Evolutionary conservation across 257 asterid species (phyloP), one percentile per base, ranked within the genome.

Genomic region (Fraxinus cuspidata): DNA sequence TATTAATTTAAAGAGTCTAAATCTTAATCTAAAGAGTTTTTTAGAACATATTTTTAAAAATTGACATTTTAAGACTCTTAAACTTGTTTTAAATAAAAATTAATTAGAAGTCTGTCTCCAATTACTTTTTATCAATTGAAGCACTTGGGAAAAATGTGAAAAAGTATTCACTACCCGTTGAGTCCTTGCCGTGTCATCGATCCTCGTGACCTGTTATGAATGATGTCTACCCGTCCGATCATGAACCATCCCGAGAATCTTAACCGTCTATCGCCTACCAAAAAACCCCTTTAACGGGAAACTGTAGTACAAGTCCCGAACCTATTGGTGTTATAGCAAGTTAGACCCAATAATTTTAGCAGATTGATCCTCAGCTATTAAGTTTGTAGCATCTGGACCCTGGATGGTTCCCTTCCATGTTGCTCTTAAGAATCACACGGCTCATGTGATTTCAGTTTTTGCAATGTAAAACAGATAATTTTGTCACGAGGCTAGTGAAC

Each of bases 121-220:
- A 37, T 37, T 37, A 7, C 42, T 37, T 37, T 37, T 37, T 37
- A 8, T 5, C 42, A 37, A 37, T 37, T 37, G 8, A 37, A 37
- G 11, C 42, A 37, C 42, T 37, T 37, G 13, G 49, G 16, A 11
- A 42, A 42, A 10, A 10, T 2, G 15, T 38, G 44, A 38, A 34
- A 34, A 34, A 9, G 47, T 2, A 9, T 40, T 40, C 49, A 42
- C 1, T 12, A 2, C 49, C 49, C 49, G 16, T 42, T 35, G 13
- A 13, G 42, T 38, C 7, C 28, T 40, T 37, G 34, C 80, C 89
- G 80, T 71, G 82, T 81, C 86, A 80, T 15, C 71, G 40, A 78
- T 83, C 86, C 83, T 42, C 16, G 80, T 80, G 71, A 73, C 5
- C 71, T 47, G 35, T 4, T 37, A 21, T 16, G 63, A 69, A 15